Evolutionary conservation across 352 stramenopile genomes (phyloP).

Genomic region (Globisporangium solare): DNA sequence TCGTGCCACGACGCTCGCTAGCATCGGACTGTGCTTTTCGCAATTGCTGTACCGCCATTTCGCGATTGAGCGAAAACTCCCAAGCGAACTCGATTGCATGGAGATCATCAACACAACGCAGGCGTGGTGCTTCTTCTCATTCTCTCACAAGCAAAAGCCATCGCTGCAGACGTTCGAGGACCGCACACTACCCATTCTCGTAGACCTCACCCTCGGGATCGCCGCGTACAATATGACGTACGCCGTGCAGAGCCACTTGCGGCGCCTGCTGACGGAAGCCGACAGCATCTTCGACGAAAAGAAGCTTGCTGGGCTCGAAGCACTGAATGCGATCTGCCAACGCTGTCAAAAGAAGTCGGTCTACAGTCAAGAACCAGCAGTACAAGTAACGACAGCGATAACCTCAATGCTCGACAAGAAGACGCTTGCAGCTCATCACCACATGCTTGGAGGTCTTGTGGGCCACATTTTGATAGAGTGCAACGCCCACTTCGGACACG

Average conservation of each 20-base stretch:
- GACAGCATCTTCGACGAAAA: conserved; percentile 68
- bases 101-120: conserved; percentile 81
- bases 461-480: conserved; percentile 67
- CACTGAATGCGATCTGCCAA: conserved; percentile 25
- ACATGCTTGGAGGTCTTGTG: conserved; percentile 50
- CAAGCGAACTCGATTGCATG: conserved; percentile 61
- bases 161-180: conserved; percentile 28
- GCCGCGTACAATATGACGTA: conserved; percentile 71
- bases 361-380: background rate
- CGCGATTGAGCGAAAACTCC: conserved; percentile 29
- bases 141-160: conserved; percentile 25
- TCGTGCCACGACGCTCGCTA: conserved; percentile 20
- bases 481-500: conserved; percentile 54
- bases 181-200: conserved; percentile 36
- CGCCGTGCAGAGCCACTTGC: conserved; percentile 59
- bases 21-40: conserved; percentile 23
- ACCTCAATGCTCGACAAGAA: conserved; percentile 27
- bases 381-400: background rate
- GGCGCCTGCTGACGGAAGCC: conserved; percentile 46
- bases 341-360: background rate
- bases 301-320: conserved; percentile 60
- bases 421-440: conserved; percentile 20
- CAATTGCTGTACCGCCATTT: conserved; percentile 49
- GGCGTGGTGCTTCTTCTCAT: conserved; percentile 73
- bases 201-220: conserved; percentile 52